These are phyloP conservation scores for Diplodia scrobiculata DNA, from an alignment of 2,329 filamentous ascomycete genomes.

Conservation along the genomic window DNA sequence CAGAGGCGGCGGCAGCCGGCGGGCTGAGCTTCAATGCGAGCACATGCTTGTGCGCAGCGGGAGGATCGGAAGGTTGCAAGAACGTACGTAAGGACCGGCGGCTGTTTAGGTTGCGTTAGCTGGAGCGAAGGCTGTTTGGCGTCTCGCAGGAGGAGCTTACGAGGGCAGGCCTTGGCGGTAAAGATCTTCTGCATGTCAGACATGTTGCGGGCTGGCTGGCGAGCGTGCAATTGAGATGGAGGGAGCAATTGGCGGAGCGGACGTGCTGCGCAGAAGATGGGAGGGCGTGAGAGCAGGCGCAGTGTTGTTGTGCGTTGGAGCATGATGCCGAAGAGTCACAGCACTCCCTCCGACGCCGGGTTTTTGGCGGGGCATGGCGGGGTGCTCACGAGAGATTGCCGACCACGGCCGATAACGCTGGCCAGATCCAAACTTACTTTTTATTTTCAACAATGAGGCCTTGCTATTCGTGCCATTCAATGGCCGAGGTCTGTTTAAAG, in stretches of 20 bases:
- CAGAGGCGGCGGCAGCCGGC: not conserved
- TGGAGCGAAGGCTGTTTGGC: slow-evolving; percentile 1
- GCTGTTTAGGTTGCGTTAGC: slow-evolving; percentile 37
- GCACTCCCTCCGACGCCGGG: not conserved
- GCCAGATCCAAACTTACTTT: not conserved
- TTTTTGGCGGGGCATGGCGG: slow-evolving; percentile 18
- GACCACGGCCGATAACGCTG: slow-evolving; percentile 9
- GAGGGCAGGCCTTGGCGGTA: slow-evolving; percentile 48
- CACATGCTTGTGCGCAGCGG: not conserved
- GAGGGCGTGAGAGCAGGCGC: slow-evolving; percentile 14
- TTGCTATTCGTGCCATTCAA: slow-evolving; percentile 12
- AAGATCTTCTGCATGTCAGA: slow-evolving; percentile 50
- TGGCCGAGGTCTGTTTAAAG: not conserved
- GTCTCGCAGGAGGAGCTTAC: slow-evolving; percentile 38
- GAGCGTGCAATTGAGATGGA: slow-evolving; percentile 1
- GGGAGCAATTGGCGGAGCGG: slow-evolving; percentile 11
- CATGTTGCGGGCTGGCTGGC: slow-evolving; percentile 38
- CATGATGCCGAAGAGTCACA: slow-evolving; percentile 20
- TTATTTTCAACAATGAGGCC: not conserved
- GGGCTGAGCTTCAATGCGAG: slow-evolving; percentile 10
- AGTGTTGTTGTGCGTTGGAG: slow-evolving; percentile 11
- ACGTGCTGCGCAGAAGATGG: slow-evolving; percentile 5
- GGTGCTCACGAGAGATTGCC: slow-evolving; percentile 5
- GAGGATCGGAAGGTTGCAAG: not conserved
- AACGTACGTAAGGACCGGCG: slow-evolving; percentile 50